Evolutionary conservation across 768 basidiomycete genomes (phyloP).

Genomic region (Lactarius trivialis): DNA sequence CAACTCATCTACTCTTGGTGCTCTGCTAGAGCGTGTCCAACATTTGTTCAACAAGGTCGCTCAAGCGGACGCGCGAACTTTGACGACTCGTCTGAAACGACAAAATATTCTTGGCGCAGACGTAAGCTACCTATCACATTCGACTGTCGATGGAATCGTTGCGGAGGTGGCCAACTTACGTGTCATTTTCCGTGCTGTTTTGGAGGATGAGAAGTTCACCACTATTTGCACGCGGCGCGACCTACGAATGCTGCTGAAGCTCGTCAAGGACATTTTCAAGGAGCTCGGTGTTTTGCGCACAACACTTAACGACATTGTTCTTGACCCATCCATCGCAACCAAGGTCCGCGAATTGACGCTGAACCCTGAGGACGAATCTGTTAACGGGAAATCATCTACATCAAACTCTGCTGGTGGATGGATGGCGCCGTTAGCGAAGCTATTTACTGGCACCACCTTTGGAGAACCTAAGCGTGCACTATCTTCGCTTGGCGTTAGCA

Average conservation of each 20-base stretch:
- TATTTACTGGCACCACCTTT: slow-evolving; percentile 46
- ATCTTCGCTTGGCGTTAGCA: slow-evolving; percentile 24
- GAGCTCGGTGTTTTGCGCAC: slow-evolving; percentile 79
- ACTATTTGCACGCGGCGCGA: slow-evolving; percentile 69
- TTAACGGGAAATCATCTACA: slow-evolving; percentile 31
- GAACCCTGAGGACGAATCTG: slow-evolving; percentile 46
- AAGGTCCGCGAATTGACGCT: slow-evolving; percentile 67
- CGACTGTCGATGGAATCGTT: slow-evolving; percentile 69
- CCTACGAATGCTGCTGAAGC: slow-evolving; percentile 70
- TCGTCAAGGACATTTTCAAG: slow-evolving; percentile 77
- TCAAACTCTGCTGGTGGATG: slow-evolving; percentile 43
- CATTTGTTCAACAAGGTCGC: slow-evolving; percentile 57
- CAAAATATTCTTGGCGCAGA: slow-evolving; percentile 85
- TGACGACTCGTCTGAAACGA: slow-evolving; percentile 85
- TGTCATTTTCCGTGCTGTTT: slow-evolving; percentile 58
- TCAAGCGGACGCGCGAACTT: slow-evolving; percentile 77
- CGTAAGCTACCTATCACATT: slow-evolving; percentile 77
- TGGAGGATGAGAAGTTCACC: slow-evolving; percentile 69
- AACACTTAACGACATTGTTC: slow-evolving; percentile 80
- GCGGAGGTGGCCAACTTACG: slow-evolving; percentile 66
- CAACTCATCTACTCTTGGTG: slow-evolving; percentile 44
- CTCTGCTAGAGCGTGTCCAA: slow-evolving; percentile 56
- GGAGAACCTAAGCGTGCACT: slow-evolving; percentile 26
- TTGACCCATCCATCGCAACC: slow-evolving; percentile 74
- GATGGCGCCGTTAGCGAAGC: slow-evolving; percentile 83